Conservation (phyloP, 495 filamentous ascomycete species). For the Neurospora intermedia region DNA sequence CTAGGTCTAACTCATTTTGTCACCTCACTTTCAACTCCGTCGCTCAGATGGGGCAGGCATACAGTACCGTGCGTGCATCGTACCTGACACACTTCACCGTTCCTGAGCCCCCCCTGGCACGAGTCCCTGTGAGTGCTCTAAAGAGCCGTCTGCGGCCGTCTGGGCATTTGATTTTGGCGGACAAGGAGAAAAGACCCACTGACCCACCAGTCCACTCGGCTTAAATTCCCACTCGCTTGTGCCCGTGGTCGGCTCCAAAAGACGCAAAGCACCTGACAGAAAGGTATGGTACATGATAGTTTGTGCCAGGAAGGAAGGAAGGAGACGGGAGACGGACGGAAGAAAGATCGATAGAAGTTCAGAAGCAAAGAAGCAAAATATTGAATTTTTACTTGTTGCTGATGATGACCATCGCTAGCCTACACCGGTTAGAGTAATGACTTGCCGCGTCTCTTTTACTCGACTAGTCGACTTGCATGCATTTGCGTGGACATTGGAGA, state of each 20-base stretch:
- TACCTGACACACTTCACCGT: not conserved
- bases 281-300: not conserved
- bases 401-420: not conserved
- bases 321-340: not conserved
- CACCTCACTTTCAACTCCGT: not conserved
- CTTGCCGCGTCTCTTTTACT: not conserved
- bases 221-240: conserved; percentile 19
- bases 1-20: not conserved
- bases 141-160: not conserved
- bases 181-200: not conserved
- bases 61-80: not conserved
- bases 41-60: not conserved
- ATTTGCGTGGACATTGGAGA: not conserved
- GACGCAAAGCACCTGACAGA: not conserved
- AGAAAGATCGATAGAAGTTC: not conserved
- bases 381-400: not conserved
- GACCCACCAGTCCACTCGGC: conserved; percentile 8
- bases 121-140: not conserved
- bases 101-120: not conserved
- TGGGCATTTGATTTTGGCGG: not conserved
- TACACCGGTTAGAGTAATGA: not conserved
- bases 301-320: not conserved
- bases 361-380: not conserved
- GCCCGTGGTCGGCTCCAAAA: conserved; percentile 19
- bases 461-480: not conserved